Evolutionary conservation across 2,329 filamentous ascomycete species (phyloP).

Genomic region (Huntiella bhutanensis): DNA sequence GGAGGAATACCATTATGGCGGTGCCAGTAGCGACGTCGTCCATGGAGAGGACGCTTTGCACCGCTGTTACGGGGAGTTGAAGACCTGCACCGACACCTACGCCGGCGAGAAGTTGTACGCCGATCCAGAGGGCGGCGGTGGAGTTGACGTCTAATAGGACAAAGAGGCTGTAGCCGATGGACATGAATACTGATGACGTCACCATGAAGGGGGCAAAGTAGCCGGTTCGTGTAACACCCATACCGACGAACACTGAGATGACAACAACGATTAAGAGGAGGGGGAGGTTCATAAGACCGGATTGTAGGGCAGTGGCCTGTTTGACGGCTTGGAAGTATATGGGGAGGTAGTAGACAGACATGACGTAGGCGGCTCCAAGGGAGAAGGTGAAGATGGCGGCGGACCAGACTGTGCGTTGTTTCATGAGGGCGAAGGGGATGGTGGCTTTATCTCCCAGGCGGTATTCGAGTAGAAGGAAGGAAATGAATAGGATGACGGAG

Average conservation of each 20-base stretch:
- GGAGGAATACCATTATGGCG: constrained; percentile 27
- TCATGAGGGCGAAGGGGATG: constrained; percentile 24
- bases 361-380: constrained; percentile 18
- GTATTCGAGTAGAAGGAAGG: constrained; percentile 22
- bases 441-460: constrained; percentile 24
- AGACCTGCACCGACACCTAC: constrained; percentile 23
- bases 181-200: constrained; percentile 15
- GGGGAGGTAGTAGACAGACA: constrained; percentile 18
- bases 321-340: constrained; percentile 23
- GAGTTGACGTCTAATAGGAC: constrained; percentile 19
- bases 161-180: constrained; percentile 20
- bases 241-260: constrained; percentile 17
- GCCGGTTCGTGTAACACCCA: constrained; percentile 19
- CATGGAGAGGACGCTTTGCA: constrained; percentile 24
- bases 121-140: constrained; percentile 7
- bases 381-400: constrained; percentile 21
- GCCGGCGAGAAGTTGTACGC: constrained; percentile 15
- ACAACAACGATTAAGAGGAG: constrained; percentile 20
- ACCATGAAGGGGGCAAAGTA: constrained; percentile 24
- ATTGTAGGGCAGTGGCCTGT: constrained; percentile 18
- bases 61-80: constrained; percentile 26
- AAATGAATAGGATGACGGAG: constrained; percentile 17
- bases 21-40: constrained; percentile 28
- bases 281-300: constrained; percentile 21
- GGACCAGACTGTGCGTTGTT: constrained; percentile 22